These are phyloP conservation scores for Chlorella variabilis DNA, from an alignment of 163 green algal genomes.

Conservation along the genomic window DNA sequence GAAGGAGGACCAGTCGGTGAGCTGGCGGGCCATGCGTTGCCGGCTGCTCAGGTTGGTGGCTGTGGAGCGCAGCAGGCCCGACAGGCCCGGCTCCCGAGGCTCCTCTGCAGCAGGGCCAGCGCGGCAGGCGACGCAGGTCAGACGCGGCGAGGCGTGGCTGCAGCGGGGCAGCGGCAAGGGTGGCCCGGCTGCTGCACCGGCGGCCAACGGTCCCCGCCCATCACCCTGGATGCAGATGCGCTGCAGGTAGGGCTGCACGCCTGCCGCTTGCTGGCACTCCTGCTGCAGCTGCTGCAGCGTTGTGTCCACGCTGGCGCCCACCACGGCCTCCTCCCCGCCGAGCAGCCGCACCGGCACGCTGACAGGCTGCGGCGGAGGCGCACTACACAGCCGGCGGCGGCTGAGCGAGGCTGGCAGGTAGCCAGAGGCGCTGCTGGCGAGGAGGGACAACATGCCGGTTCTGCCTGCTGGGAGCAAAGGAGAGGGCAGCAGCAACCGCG, in stretches of 20 bases:
- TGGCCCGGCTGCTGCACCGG: not conserved
- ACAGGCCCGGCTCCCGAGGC: not conserved
- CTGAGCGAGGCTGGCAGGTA: not conserved
- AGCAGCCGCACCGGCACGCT: constrained; percentile 5
- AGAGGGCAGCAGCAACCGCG: too few species aligned
- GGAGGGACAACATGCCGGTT: not conserved
- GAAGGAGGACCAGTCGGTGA: constrained; percentile 42
- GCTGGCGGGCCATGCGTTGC: constrained; percentile 7
- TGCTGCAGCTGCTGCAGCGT: constrained; percentile 6
- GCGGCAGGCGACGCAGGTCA: not conserved
- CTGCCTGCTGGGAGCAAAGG: not conserved
- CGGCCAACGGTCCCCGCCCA: not conserved
- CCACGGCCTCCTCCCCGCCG: not conserved
- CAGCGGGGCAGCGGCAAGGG: too few species aligned
- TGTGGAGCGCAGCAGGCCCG: not conserved
- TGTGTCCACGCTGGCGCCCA: not conserved
- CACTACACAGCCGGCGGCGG: not conserved
- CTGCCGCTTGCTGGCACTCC: not conserved
- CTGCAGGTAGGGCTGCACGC: not conserved
- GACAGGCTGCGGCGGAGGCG: not conserved
- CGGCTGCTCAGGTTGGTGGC: constrained; percentile 24
- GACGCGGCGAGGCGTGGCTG: not conserved
- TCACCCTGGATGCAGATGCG: constrained; percentile 9
- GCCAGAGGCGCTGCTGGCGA: not conserved
- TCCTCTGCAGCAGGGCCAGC: constrained; percentile 8